A percentile compares a stretch with the other conserved stretches of the same genome.
Evolutionary conservation across 2,329 filamentous ascomycete genomes (phyloP).

Genomic region (Sarocladium kiliense): DNA sequence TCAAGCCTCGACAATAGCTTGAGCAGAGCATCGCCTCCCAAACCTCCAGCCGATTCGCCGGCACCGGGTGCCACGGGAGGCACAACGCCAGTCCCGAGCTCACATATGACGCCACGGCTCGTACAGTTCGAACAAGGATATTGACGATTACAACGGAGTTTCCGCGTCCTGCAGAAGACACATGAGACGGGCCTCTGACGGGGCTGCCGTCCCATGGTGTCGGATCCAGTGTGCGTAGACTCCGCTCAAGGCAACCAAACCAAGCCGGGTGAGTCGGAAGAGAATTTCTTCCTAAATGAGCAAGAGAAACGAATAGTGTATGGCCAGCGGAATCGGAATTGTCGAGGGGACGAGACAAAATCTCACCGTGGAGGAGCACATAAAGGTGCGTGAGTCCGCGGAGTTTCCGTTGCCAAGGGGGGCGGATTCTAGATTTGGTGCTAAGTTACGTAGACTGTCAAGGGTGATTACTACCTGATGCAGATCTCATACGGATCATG

Average conservation of each 20-base stretch:
- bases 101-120: conserved; percentile 4
- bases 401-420: neutral
- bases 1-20: conserved; percentile 1
- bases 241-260: neutral
- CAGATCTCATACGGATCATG: too few relatives aligned
- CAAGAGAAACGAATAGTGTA: too few relatives aligned
- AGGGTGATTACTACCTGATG: too few relatives aligned
- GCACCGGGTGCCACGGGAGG: neutral
- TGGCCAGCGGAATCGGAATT: neutral
- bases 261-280: neutral
- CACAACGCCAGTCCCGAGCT: neutral
- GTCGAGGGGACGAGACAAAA: neutral
- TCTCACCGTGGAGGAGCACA: neutral
- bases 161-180: conserved; percentile 1
- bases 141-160: conserved; percentile 4
- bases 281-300: neutral
- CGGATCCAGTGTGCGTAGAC: too few relatives aligned
- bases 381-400: neutral
- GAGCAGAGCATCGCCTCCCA: conserved; percentile 2
- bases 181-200: conserved; percentile 4
- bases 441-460: too few relatives aligned
- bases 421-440: neutral
- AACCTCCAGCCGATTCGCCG: neutral
- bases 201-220: neutral
- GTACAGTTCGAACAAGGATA: conserved; percentile 4